A percentile compares a stretch with the other conserved stretches of the same genome.
phyloP scores from a whole-genome alignment of 345 rosid genomes.

The Turritis glabra region DNA sequence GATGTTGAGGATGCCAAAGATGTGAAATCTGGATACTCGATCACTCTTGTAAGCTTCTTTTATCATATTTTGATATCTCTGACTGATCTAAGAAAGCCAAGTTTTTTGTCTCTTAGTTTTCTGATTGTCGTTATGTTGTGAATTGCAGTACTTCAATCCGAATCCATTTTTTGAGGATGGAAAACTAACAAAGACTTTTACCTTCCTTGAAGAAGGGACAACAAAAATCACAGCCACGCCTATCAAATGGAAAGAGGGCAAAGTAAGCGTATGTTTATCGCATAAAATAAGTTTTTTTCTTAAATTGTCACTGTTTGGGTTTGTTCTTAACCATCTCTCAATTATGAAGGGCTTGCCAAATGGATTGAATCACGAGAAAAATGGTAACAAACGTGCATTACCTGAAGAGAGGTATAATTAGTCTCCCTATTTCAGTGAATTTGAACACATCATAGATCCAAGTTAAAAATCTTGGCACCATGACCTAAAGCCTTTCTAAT shows the following conservation, averaged over 20 bases:
- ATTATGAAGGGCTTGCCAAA: constrained; percentile 68
- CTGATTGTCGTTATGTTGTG: constrained; percentile 1
- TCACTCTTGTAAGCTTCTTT: constrained; percentile 69
- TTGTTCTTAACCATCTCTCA: constrained; percentile 14
- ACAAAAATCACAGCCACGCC: constrained; percentile 69
- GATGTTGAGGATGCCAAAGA: constrained; percentile 96
- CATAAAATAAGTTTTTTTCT: neutral
- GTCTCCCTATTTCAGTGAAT: constrained; percentile 9
- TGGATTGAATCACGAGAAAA: constrained; percentile 82
- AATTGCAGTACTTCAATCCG: constrained; percentile 60
- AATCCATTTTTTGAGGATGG: constrained; percentile 85
- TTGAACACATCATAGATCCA: neutral
- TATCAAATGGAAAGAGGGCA: constrained; percentile 91
- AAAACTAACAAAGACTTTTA: constrained; percentile 75
- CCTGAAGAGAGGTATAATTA: constrained; percentile 67
- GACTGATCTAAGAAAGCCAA: constrained; percentile 1
- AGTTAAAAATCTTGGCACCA: constrained; percentile 6
- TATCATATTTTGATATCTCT: neutral
- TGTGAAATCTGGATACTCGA: constrained; percentile 88
- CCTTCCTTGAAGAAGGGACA: constrained; percentile 81
- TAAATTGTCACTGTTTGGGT: constrained; percentile 4
- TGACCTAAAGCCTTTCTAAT: neutral
- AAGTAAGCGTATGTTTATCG: constrained; percentile 42
- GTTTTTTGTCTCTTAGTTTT: neutral
- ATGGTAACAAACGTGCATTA: constrained; percentile 82